Evolutionary conservation across 2,329 filamentous ascomycete species (phyloP), one percentile per base, ranked within the genome.

Genomic region (Zymoseptoria pseudotritici): DNA sequence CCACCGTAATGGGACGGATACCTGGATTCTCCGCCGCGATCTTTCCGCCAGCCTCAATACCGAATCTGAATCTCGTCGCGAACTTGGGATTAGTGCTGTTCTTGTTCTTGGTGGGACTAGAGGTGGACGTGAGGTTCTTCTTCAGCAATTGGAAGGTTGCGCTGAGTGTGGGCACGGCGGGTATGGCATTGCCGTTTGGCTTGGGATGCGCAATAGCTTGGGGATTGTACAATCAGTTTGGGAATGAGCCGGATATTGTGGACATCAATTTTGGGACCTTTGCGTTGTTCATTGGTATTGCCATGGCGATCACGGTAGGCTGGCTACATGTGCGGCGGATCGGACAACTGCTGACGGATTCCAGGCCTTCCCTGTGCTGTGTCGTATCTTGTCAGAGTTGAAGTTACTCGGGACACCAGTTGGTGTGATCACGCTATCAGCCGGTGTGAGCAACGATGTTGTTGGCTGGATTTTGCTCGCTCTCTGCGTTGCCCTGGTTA

Each of bases 361-460:
- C 17, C 54, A 84, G 81, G 85, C 85, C 13, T 88, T 97, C 68
- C 93, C 93, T 0, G 93, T 97, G 0, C 83, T 97, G 11, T 97
- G 93, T 71, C 89, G 93, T 73, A 97, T 97, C 66, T 78, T 97
- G 65, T 93, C 91, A 0, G 92, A 96, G 74, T 79, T 97, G 57
- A 94, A 96, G 68, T 80, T 97, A 55, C 85, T 97, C 4, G 78
- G 83, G 58, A 94, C 91, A 1, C 83, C 87, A 0, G 92, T 96
- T 4, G 92, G 92, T 70, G 84, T 96, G 42, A 95, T 95, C 46
- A 89, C 92, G 1, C 81, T 97, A 8, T 91, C 92, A 2, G 92
- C 92, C 5, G 93, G 93, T 56, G 91, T 97, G 13, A 91, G 90
- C 1, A 97, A 97, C 72, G 93, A 97, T 70, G 91, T 94, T 17